Evolutionary conservation across 2,329 filamentous ascomycete species (phyloP).

Genomic region (Aureobasidium uvarum): DNA sequence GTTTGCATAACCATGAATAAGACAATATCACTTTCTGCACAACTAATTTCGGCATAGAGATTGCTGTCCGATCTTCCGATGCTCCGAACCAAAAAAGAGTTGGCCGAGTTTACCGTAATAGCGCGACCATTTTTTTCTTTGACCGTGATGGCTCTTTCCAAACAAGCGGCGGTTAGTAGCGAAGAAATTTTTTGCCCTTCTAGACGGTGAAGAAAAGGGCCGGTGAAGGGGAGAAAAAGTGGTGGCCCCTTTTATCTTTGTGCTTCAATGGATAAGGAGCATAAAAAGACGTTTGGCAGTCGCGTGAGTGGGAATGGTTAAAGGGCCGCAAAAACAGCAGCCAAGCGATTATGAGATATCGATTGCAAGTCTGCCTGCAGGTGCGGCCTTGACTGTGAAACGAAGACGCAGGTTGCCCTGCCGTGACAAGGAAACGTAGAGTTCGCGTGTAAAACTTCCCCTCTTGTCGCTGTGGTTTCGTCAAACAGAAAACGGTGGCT

Average conservation of each 20-base stretch:
- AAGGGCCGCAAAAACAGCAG: background rate
- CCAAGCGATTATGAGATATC: background rate
- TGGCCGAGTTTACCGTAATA: background rate
- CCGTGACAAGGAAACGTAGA: background rate
- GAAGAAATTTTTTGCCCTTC: background rate
- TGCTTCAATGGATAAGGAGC: background rate
- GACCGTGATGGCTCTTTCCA: background rate
- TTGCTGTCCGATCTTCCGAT: constrained; percentile 1
- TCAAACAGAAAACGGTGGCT: background rate
- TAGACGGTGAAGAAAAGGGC: constrained; percentile 4
- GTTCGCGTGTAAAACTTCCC: background rate
- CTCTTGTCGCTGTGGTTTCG: constrained; percentile 10
- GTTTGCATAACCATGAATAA: background rate
- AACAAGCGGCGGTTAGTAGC: background rate
- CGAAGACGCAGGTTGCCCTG: background rate
- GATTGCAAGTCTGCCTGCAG: background rate
- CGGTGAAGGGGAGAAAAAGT: background rate
- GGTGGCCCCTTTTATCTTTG: background rate
- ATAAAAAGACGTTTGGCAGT: background rate
- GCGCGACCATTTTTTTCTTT: background rate
- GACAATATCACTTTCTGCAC: background rate
- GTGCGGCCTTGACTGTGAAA: constrained; percentile 19
- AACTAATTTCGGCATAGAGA: constrained; percentile 7
- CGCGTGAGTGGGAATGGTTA: background rate
- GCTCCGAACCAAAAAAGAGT: constrained; percentile 2